Base-by-base conservation (phyloP, 1,284 basidiomycete species). In the Leccinum pseudoinsigne region DNA sequence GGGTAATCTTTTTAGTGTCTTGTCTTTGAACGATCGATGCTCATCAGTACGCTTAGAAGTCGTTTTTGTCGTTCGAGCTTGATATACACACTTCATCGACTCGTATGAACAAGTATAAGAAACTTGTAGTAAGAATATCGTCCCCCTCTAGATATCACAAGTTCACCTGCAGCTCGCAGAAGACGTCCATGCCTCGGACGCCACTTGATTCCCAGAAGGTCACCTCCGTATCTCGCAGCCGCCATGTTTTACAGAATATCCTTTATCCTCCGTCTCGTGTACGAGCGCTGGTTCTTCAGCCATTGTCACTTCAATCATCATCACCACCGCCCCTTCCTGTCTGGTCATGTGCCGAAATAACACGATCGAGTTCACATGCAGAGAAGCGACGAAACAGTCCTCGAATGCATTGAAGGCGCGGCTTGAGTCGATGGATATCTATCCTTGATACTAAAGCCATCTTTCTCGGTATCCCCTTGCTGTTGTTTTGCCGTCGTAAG, bases 341-440 rank as follows among this genome's bases (percentile, higher is more conserved):
- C 12, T 73, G 69, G 66, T 62, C 69, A 40, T 70, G 69, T 62
- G 63, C 63, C 10, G 61, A 64, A 58, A 73, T 71, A 61, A 62
- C 71, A 4, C 63, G 59, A 58, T 68, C 58, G 21, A 42, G 38
- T 51, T 59, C 53, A 8, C 66, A 66, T 57, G 31, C 7, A 14
- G 54, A 57, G 68, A 61, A 55, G 58, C 65, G 58, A 60, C 50
- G 40, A 68, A 56, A 40, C 36, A 9, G 10, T 62, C 66, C 0
- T 62, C 42, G 62, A 62, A 38, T 31, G 58, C 34, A 45, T 54
- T 62, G 60, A 63, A 50, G 26, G 57, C 31, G 7, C 62, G 62
- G 5, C 60, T 72, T 14, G 50, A 53, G 10, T 70, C 57, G 6
- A 63, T 64, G 55, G 60, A 69, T 40, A 38, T 62, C 6, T 58